A percentile compares a stretch with the other conserved stretches of the same genome.
These are phyloP conservation scores for Phytophthora pluvialis DNA, from an alignment of 352 stramenopile species.

Conservation along the genomic window DNA sequence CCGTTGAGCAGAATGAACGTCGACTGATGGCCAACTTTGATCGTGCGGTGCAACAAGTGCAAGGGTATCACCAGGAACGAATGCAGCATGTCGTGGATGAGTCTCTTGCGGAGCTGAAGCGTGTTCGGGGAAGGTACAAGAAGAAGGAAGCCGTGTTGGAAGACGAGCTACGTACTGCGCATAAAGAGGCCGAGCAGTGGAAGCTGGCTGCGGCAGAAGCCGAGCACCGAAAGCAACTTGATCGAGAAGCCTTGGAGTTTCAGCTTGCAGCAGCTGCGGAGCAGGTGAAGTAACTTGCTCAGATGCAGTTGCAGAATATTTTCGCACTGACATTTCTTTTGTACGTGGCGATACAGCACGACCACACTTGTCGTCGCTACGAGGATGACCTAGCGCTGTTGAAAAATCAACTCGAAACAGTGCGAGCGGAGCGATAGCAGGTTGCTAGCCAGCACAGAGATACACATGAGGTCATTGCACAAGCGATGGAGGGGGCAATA, in stretches of 20 bases:
- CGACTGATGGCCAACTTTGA: constrained; percentile 55
- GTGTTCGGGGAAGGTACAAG: constrained; percentile 52
- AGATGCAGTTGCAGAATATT: no score
- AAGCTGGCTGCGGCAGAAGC: constrained; percentile 33
- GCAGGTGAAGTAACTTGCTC: constrained; percentile 9
- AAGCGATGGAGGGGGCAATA: constrained; percentile 31
- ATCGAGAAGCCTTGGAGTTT: constrained; percentile 35
- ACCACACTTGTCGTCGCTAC: constrained; percentile 26
- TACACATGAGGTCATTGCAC: constrained; percentile 29
- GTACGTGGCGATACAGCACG: constrained; percentile 12
- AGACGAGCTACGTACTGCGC: constrained; percentile 38
- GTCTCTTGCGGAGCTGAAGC: constrained; percentile 59
- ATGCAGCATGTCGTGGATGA: constrained; percentile 61
- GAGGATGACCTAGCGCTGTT: constrained; percentile 17
- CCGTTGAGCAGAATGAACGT: constrained; percentile 39
- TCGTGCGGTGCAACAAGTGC: constrained; percentile 52
- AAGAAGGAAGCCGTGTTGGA: constrained; percentile 50
- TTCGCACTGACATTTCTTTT: constrained; percentile 1
- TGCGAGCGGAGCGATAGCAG: constrained; percentile 25
- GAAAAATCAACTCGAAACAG: constrained; percentile 20
- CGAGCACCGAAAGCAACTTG: constrained; percentile 28
- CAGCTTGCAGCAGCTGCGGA: constrained; percentile 27
- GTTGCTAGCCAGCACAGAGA: constrained; percentile 30
- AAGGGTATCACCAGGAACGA: constrained; percentile 58
- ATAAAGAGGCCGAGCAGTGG: constrained; percentile 38